Evolutionary conservation across 2,329 filamentous ascomycete genomes (phyloP).

Genomic region (Cladophialophora yegresii): DNA sequence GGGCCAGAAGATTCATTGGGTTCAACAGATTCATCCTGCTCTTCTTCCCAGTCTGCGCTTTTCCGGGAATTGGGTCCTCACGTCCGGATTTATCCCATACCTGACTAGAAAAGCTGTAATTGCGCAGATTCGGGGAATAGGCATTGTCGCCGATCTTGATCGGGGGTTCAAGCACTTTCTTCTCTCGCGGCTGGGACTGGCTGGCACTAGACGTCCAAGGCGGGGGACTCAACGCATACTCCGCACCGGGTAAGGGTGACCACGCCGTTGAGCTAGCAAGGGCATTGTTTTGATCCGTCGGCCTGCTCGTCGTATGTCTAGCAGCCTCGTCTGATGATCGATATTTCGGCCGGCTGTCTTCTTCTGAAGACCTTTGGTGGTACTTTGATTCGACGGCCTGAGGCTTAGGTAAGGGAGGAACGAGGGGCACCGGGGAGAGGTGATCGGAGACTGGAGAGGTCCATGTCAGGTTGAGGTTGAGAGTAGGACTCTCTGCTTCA

Average conservation of each 20-base stretch:
- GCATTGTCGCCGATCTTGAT: slow-evolving; percentile 21
- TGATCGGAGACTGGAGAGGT: slow-evolving; percentile 24
- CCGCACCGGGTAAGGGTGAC: not conserved
- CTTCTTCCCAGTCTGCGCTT: slow-evolving; percentile 49
- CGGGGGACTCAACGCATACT: slow-evolving; percentile 11
- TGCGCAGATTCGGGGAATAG: slow-evolving; percentile 26
- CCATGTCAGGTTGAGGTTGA: slow-evolving; percentile 24
- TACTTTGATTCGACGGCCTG: slow-evolving; percentile 11
- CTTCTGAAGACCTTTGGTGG: slow-evolving; percentile 29
- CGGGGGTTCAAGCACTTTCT: slow-evolving; percentile 20
- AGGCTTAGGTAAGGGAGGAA: slow-evolving; percentile 4
- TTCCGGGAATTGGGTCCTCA: slow-evolving; percentile 33
- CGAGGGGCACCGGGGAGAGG: slow-evolving; percentile 11
- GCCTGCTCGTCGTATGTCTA: slow-evolving; percentile 33
- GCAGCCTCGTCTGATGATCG: slow-evolving; percentile 23
- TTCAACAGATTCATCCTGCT: slow-evolving; percentile 58
- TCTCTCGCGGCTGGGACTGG: slow-evolving; percentile 11
- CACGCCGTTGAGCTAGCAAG: not conserved
- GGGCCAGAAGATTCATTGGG: slow-evolving; percentile 61
- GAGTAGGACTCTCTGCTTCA: slow-evolving; percentile 31
- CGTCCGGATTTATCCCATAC: slow-evolving; percentile 9
- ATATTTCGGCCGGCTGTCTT: slow-evolving; percentile 24
- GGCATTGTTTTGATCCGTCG: slow-evolving; percentile 17
- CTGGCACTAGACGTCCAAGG: slow-evolving; percentile 10
- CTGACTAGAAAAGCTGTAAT: slow-evolving; percentile 26